Conservation (phyloP, 2,329 filamentous ascomycete species). For the Hypoxylon sp. region DNA sequence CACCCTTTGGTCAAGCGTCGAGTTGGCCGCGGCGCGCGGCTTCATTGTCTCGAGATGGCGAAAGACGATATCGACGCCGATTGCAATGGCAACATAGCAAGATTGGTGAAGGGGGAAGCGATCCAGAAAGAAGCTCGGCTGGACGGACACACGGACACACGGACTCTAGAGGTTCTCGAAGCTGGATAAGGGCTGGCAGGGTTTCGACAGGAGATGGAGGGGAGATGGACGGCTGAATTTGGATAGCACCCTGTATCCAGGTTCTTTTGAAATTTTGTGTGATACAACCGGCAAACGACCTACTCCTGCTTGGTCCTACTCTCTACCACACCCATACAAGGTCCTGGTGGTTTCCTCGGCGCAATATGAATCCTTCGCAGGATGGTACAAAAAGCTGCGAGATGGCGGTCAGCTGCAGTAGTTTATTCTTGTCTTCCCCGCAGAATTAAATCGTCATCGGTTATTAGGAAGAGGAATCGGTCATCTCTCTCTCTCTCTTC, state of each 20-base stretch:
- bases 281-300: slow-evolving; percentile 47
- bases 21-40: slow-evolving; percentile 53
- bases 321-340: slow-evolving; percentile 41
- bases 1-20: slow-evolving; percentile 55
- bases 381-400: slow-evolving; percentile 23
- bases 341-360: slow-evolving; percentile 36
- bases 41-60: slow-evolving; percentile 56
- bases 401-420: slow-evolving; percentile 44
- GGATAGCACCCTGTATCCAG: slow-evolving; percentile 44
- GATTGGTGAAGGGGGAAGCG: slow-evolving; percentile 16
- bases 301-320: slow-evolving; percentile 31
- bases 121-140: slow-evolving; percentile 21
- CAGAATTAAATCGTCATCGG: slow-evolving; percentile 29
- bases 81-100: slow-evolving; percentile 42
- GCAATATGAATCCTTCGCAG: slow-evolving; percentile 45
- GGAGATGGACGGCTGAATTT: slow-evolving; percentile 46
- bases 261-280: slow-evolving; percentile 46
- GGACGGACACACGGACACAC: slow-evolving; percentile 27
- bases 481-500: slow-evolving; percentile 23
- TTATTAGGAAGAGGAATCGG: slow-evolving; percentile 8
- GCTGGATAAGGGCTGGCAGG: slow-evolving; percentile 41
- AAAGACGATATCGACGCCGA: slow-evolving; percentile 44
- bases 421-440: slow-evolving; percentile 30
- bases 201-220: slow-evolving; percentile 48
- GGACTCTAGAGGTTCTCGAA: slow-evolving; percentile 31